These are phyloP conservation scores for Cyberlindnera misumaiensis DNA, from an alignment of 805 yeast species.

Conservation along the genomic window DNA sequence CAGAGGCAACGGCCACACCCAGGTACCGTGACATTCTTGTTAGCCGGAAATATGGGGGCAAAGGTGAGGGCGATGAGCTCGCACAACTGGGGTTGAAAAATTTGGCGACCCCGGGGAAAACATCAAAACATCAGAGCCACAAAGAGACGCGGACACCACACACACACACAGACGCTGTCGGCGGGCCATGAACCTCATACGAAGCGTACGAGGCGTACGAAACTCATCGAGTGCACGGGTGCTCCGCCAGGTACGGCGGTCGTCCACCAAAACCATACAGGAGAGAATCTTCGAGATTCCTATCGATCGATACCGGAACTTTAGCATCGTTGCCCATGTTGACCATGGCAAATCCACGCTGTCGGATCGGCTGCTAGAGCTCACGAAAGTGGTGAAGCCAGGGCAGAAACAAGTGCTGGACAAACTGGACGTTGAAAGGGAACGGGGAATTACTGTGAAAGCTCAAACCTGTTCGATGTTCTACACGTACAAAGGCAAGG, in stretches of 20 bases:
- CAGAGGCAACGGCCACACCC: constrained; percentile 25
- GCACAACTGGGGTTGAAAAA: not conserved
- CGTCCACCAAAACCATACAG: constrained; percentile 25
- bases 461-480: constrained; percentile 97
- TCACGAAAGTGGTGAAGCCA: constrained; percentile 81
- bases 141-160: not conserved
- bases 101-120: not conserved
- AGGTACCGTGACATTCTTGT: constrained; percentile 18
- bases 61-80: not conserved
- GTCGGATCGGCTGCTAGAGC: constrained; percentile 79
- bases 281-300: constrained; percentile 74
- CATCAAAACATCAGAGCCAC: not conserved
- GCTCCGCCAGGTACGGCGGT: not conserved
- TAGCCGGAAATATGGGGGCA: not conserved
- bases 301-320: constrained; percentile 74
- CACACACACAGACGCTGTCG: not conserved
- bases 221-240: too few relatives aligned
- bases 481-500: constrained; percentile 57
- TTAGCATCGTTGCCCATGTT: constrained; percentile 94
- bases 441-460: constrained; percentile 93
- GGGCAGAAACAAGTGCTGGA: constrained; percentile 87
- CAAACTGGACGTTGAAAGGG: constrained; percentile 88
- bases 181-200: not conserved
- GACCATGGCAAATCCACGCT: constrained; percentile 87
- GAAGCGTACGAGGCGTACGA: not conserved